Evolutionary conservation across 2,329 filamentous ascomycete species (phyloP), one percentile per base, ranked within the genome.

Genomic region (Beauveria medogensis): DNA sequence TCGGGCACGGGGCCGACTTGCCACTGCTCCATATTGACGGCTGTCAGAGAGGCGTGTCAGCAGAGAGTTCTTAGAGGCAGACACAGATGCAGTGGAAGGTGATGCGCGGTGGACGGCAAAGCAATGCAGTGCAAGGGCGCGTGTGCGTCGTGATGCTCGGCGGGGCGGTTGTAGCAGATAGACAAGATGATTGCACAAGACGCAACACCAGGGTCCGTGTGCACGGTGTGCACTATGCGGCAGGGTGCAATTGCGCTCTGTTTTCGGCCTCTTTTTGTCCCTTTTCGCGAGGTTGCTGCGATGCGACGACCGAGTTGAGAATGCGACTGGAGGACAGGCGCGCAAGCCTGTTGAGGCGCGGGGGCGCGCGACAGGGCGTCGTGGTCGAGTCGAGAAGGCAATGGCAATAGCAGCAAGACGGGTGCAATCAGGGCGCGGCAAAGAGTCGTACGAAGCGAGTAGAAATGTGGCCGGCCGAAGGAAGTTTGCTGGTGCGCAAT

Each of bases 1-100:
- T 82, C 80, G 75, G 81, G 81, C 74, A 84, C 77, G 67, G 81
- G 80, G 75, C 81, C 80, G 72, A 84, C 79, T 73, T 83, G 80
- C 81, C 81, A 84, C 74, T 83, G 80, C 76, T 84, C 79, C 81
- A 84, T 84, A 74, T 51, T 61, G 55, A 16, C 55, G 37, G 47
- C 55, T 58, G 14, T 44, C 5, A 18, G 24, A 24, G 34, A 51
- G 46, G 20, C 16, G 8, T 26, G 55, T 58, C 51, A 58, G 55
- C 34, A 51, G 6, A 18, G 22, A 41, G 55, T 37, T 51, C 16
- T 58, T 30, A 52, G 34, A 30, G 46, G 24, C 12, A 43, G 37
- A 22, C 14, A 28, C 24, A 50, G 20, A 43, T n/a, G 34, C 16
- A 16, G 37, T 51, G 55, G 18, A 51, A 18, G 47, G 48, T 44